phyloP scores from a whole-genome alignment of 352 stramenopile species.

The Elongisporangium undulatum region DNA sequence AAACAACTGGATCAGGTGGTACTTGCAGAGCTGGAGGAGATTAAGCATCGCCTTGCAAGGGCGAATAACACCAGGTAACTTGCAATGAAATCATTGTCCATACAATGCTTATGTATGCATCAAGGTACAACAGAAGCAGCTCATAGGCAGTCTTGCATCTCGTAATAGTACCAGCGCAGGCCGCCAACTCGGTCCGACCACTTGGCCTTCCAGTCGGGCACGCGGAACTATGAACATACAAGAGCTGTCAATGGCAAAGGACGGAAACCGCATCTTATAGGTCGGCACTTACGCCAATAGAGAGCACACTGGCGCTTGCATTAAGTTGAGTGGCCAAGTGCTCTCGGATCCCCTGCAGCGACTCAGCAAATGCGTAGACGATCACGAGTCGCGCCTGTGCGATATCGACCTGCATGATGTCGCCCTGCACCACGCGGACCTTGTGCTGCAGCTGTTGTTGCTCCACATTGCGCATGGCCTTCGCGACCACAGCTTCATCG shows the following conservation, averaged over 20 bases:
- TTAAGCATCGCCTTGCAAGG: constrained; percentile 59
- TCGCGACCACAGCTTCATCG: constrained; percentile 42
- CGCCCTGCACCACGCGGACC: constrained; percentile 45
- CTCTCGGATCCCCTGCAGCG: constrained; percentile 55
- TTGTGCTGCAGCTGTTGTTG: constrained; percentile 18
- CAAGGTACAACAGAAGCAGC: neutral
- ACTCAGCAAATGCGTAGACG: constrained; percentile 82
- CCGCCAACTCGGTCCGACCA: constrained; percentile 46
- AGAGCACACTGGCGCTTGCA: constrained; percentile 47
- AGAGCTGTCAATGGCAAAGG: neutral
- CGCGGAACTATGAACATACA: constrained; percentile 47
- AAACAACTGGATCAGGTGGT: constrained; percentile 70
- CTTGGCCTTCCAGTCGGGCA: constrained; percentile 60
- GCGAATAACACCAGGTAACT: neutral
- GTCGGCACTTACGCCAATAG: constrained; percentile 57
- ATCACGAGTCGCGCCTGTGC: constrained; percentile 58
- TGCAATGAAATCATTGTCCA: neutral
- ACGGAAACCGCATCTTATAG: neutral
- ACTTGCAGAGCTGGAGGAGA: constrained; percentile 53
- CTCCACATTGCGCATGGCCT: constrained; percentile 20
- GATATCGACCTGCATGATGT: constrained; percentile 58
- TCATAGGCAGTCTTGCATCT: constrained; percentile 24
- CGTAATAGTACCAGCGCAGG: constrained; percentile 78
- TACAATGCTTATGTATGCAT: neutral
- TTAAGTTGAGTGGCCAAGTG: constrained; percentile 38